Evolutionary conservation across 768 basidiomycete species (phyloP).

Genomic region (Cystofilobasidium capitatum): DNA sequence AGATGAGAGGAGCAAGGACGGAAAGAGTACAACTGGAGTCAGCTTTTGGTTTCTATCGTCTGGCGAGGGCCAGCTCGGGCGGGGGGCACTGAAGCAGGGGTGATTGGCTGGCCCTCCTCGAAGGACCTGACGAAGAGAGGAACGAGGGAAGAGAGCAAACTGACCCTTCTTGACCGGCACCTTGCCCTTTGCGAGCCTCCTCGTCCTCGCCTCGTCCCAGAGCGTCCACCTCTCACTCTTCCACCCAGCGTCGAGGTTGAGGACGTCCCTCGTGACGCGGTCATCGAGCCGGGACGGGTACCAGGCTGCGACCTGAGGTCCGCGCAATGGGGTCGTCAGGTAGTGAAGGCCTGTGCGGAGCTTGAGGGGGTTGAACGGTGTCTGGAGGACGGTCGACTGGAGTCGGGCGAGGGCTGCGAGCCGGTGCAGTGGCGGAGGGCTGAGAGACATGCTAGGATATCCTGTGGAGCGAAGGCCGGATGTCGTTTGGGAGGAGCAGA

Average conservation of each 20-base stretch:
- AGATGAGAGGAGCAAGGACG: neutral
- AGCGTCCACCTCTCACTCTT: neutral
- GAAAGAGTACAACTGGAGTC: neutral
- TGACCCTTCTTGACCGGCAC: slow-evolving; percentile 13
- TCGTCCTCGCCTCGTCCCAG: neutral
- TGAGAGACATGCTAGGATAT: slow-evolving; percentile 27
- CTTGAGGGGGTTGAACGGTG: slow-evolving; percentile 25
- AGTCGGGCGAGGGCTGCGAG: slow-evolving; percentile 19
- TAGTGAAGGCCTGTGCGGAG: slow-evolving; percentile 25
- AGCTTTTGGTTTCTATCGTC: no score
- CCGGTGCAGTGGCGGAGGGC: slow-evolving; percentile 4
- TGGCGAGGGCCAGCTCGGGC: no score
- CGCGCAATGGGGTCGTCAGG: slow-evolving; percentile 7
- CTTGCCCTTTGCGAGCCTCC: slow-evolving; percentile 19
- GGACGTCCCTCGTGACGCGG: neutral
- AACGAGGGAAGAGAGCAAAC: neutral
- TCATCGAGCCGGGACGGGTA: slow-evolving; percentile 17
- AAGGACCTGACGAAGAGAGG: neutral
- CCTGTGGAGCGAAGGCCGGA: no score
- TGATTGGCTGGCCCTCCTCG: no score
- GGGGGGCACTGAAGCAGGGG: no score
- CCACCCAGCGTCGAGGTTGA: slow-evolving; percentile 6
- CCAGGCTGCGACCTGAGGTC: slow-evolving; percentile 8
- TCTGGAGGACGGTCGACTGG: slow-evolving; percentile 20
- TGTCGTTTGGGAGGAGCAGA: no score